These are phyloP conservation scores for Dioszegia hungarica DNA, from an alignment of 768 basidiomycete genomes.

Conservation along the genomic window DNA sequence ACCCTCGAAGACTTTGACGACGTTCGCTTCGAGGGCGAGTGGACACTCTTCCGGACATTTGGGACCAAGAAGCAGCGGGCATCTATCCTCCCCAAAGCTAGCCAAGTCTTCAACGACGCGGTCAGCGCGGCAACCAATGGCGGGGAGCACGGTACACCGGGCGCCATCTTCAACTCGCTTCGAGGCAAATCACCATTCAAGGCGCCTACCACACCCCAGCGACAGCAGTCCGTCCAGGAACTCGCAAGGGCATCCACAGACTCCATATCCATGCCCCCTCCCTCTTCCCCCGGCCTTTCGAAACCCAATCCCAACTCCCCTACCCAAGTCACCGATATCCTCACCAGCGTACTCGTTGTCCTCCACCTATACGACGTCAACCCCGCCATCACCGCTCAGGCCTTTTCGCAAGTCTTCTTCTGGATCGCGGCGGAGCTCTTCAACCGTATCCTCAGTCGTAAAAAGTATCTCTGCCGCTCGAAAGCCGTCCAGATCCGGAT, in stretches of 20 bases:
- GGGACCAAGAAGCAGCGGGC: slow-evolving; percentile 36
- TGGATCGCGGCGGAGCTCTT: slow-evolving; percentile 81
- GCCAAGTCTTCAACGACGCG: slow-evolving; percentile 9
- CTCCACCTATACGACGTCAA: slow-evolving; percentile 83
- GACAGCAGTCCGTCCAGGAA: background rate
- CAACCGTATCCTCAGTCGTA: slow-evolving; percentile 56
- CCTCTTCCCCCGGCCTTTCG: slow-evolving; percentile 53
- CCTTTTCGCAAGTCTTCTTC: slow-evolving; percentile 97
- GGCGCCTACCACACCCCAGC: background rate
- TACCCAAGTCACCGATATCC: slow-evolving; percentile 63
- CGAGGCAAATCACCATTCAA: slow-evolving; percentile 27
- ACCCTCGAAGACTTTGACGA: slow-evolving; percentile 69
- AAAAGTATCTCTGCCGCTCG: slow-evolving; percentile 88
- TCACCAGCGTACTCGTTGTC: slow-evolving; percentile 78
- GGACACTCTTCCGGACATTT: slow-evolving; percentile 56
- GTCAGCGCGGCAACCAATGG: slow-evolving; percentile 10
- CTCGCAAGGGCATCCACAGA: background rate
- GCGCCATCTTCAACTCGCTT: slow-evolving; percentile 12
- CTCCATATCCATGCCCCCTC: slow-evolving; percentile 3
- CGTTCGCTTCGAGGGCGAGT: slow-evolving; percentile 92
- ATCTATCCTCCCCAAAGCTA: slow-evolving; percentile 24
- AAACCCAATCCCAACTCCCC: slow-evolving; percentile 12
- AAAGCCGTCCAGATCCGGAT: slow-evolving; percentile 81
- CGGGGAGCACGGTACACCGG: slow-evolving; percentile 11
- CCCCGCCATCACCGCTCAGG: slow-evolving; percentile 73